Evolutionary conservation across 164 flowering plant genomes (phyloP).

Genomic region (Macadamia tetraphylla): DNA sequence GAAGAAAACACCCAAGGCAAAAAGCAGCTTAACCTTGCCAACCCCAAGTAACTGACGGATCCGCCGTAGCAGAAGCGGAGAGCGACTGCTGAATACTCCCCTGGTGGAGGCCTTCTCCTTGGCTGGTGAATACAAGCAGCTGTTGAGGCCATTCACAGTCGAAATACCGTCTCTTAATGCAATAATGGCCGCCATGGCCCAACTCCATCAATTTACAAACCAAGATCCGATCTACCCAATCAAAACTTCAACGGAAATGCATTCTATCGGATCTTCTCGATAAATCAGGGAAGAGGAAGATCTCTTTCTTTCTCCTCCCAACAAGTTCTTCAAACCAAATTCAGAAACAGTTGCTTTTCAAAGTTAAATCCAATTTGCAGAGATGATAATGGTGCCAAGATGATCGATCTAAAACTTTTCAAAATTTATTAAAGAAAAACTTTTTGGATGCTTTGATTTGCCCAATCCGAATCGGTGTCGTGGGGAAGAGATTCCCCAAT

Average conservation of each 20-base stretch:
- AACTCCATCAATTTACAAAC: conserved; percentile 6
- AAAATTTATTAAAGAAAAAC: too few species aligned
- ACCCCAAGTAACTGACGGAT: conserved; percentile 15
- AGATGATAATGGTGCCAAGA: too few species aligned
- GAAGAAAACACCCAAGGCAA: conserved; percentile 16
- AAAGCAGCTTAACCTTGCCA: conserved; percentile 24
- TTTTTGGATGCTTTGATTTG: too few species aligned
- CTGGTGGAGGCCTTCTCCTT: conserved; percentile 45
- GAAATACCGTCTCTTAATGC: conserved; percentile 25
- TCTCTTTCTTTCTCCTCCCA: too few species aligned
- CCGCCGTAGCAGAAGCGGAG: conserved; percentile 27
- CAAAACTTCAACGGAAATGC: not conserved
- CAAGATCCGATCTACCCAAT: not conserved
- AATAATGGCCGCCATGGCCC: conserved; percentile 26
- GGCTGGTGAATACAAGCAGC: conserved; percentile 40
- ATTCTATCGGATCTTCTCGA: too few species aligned
- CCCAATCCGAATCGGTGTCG: too few species aligned
- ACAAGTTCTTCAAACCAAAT: too few species aligned
- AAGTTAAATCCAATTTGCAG: too few species aligned
- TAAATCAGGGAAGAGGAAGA: too few species aligned
- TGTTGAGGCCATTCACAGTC: not conserved
- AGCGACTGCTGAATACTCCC: conserved; percentile 28
- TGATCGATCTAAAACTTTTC: too few species aligned
- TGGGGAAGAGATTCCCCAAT: too few species aligned
- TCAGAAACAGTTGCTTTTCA: too few species aligned